Conservation (phyloP, 768 basidiomycete species). For the Gymnopilus junonius region DNA sequence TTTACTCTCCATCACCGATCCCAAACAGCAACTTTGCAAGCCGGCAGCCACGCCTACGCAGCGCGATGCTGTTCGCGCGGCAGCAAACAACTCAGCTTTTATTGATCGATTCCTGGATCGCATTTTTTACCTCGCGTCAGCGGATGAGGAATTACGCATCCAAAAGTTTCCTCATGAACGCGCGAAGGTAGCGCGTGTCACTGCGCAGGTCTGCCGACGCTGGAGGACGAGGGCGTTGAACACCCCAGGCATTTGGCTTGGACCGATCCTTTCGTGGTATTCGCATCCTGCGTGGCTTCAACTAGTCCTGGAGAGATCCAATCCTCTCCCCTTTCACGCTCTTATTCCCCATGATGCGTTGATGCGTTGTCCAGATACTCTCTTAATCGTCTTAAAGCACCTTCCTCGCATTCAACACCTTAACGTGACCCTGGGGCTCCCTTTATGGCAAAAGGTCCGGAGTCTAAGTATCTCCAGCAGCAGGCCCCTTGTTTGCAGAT, state of each 20-base stretch:
- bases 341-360: conserved; percentile 20
- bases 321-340: conserved; percentile 18
- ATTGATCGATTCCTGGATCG: conserved; percentile 5
- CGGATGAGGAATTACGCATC: conserved; percentile 3
- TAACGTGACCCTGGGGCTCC: conserved; percentile 13
- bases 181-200: conserved; percentile 11
- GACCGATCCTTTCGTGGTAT: conserved; percentile 23
- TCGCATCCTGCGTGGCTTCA: conserved; percentile 20
- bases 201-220: conserved; percentile 20
- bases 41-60: not conserved
- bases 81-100: not conserved
- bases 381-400: conserved; percentile 14
- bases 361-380: conserved; percentile 3
- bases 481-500: conserved; percentile 18
- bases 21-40: not conserved
- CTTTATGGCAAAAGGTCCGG: conserved; percentile 15
- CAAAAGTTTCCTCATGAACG: conserved; percentile 1
- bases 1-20: not conserved
- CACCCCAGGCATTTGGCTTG: conserved; percentile 19
- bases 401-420: conserved; percentile 20
- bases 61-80: not conserved
- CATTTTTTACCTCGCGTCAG: conserved; percentile 20
- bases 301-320: conserved; percentile 20
- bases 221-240: conserved; percentile 23
- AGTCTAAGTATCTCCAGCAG: conserved; percentile 15